phyloP scores from a whole-genome alignment of 257 asterid species.

The Oldenlandia corymbosa region DNA sequence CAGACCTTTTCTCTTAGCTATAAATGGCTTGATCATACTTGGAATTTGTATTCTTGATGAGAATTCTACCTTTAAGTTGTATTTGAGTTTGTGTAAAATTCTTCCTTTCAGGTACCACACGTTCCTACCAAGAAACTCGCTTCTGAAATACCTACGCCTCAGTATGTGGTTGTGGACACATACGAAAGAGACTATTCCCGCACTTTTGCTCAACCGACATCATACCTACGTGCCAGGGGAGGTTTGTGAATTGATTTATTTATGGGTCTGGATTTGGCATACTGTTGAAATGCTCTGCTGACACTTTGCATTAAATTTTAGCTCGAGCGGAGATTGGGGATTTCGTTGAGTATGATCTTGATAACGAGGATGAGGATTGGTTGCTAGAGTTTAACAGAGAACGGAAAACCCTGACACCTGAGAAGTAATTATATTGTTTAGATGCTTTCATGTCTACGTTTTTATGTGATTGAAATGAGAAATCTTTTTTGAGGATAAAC shows the following conservation, averaged over 20 bases:
- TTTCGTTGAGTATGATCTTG: constrained; percentile 96
- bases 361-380: constrained; percentile 99
- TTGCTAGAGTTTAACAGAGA: constrained; percentile 73
- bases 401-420: constrained; percentile 60
- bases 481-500: not conserved
- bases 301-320: constrained; percentile 30
- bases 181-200: constrained; percentile 94
- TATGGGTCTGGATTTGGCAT: constrained; percentile 15
- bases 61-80: not conserved
- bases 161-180: constrained; percentile 84
- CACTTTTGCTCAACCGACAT: constrained; percentile 78
- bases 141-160: constrained; percentile 96
- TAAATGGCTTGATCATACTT: not conserved
- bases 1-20: not conserved
- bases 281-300: constrained; percentile 13
- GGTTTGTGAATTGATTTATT: constrained; percentile 42
- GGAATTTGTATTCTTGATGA: not conserved
- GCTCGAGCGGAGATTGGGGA: constrained; percentile 98
- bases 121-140: constrained; percentile 55
- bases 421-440: constrained; percentile 46
- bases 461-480: constrained; percentile 3
- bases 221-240: constrained; percentile 94
- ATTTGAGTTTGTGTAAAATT: constrained; percentile 10
- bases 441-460: not conserved
- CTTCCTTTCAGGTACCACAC: constrained; percentile 53